phyloP scores from a whole-genome alignment of 805 yeast species.

The Suhomyces canberraensis region DNA sequence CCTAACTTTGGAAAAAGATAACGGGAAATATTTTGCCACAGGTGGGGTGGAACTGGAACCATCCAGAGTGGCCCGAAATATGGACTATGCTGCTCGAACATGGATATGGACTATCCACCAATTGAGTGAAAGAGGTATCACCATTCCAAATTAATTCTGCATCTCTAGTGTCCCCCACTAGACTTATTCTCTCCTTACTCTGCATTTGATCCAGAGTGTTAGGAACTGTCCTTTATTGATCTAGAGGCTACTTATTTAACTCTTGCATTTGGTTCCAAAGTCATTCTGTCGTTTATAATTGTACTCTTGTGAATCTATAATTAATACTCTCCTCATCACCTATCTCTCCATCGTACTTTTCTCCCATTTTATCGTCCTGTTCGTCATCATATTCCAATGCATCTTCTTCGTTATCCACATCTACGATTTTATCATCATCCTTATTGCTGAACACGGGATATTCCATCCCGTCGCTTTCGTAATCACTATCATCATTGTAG shows the following conservation, averaged over 20 bases:
- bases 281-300: neutral
- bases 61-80: slow-evolving; percentile 52
- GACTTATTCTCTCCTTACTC: neutral
- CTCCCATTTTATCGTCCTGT: slow-evolving; percentile 6
- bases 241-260: neutral
- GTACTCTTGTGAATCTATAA: neutral
- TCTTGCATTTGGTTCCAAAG: neutral
- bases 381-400: slow-evolving; percentile 9
- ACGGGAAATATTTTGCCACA: slow-evolving; percentile 66
- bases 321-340: slow-evolving; percentile 1
- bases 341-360: slow-evolving; percentile 1
- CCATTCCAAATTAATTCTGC: slow-evolving; percentile 18
- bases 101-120: slow-evolving; percentile 79
- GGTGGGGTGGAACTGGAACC: slow-evolving; percentile 57
- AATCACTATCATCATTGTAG: slow-evolving; percentile 15
- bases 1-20: slow-evolving; percentile 49
- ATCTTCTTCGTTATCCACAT: slow-evolving; percentile 12
- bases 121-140: slow-evolving; percentile 46
- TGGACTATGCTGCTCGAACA: slow-evolving; percentile 60
- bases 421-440: slow-evolving; percentile 7
- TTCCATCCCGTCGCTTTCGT: slow-evolving; percentile 5
- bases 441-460: neutral
- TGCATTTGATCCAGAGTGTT: too few relatives aligned
- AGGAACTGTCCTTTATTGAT: too few relatives aligned
- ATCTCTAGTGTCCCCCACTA: neutral